phyloP scores from a whole-genome alignment of 2,329 filamentous ascomycete species.

The Alternaria ventricosa region DNA sequence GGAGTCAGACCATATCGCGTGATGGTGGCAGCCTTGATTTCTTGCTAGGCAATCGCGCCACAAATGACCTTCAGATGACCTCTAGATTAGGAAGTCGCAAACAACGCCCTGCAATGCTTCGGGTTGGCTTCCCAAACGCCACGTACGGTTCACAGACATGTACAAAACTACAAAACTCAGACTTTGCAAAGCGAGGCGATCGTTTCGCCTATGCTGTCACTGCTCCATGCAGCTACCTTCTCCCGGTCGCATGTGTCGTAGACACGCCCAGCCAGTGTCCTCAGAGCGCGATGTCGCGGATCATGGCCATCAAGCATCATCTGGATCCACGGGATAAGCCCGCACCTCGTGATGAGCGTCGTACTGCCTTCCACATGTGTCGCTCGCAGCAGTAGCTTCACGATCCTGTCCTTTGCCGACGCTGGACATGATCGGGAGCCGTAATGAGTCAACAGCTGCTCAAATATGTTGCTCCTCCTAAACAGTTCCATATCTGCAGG shows the following conservation, averaged over 20 bases:
- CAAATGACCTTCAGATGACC: not conserved
- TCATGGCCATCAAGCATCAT: constrained; percentile 60
- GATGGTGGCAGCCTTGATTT: constrained; percentile 1
- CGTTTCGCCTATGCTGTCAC: constrained; percentile 39
- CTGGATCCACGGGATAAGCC: constrained; percentile 76
- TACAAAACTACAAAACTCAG: constrained; percentile 5
- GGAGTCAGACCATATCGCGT: not conserved
- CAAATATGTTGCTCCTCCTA: constrained; percentile 70
- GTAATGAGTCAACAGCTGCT: constrained; percentile 74
- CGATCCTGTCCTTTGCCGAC: constrained; percentile 67
- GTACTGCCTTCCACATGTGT: constrained; percentile 76
- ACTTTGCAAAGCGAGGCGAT: constrained; percentile 16
- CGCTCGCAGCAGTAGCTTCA: constrained; percentile 68
- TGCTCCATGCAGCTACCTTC: constrained; percentile 72
- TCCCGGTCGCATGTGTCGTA: constrained; percentile 71
- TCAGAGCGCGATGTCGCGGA: constrained; percentile 59
- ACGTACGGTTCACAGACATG: not conserved
- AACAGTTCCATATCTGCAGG: constrained; percentile 66
- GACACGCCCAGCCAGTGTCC: constrained; percentile 63
- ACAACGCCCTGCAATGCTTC: constrained; percentile 16
- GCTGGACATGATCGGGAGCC: constrained; percentile 69
- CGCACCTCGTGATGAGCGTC: constrained; percentile 79
- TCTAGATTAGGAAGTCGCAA: constrained; percentile 4
- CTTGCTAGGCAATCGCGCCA: constrained; percentile 4
- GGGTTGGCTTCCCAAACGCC: constrained; percentile 3